Conservation (phyloP, 805 yeast genomes). For the Wickerhamiella occidentalis region DNA sequence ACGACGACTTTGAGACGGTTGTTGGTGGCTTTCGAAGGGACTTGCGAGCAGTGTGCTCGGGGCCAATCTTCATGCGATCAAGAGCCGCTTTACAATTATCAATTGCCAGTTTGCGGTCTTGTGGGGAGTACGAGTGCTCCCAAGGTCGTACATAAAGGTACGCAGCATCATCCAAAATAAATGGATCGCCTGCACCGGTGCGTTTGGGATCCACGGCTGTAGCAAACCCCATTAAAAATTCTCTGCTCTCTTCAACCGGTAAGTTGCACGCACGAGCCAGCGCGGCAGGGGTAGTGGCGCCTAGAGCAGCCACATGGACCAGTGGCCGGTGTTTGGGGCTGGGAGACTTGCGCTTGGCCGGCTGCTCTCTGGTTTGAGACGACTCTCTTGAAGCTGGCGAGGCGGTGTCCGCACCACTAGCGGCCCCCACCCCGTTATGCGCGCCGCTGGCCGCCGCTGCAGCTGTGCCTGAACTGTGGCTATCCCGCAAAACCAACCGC, state of each 20-base stretch:
- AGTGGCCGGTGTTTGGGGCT: conserved; percentile 24
- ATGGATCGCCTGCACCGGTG: conserved; percentile 23
- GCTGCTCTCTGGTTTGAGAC: not conserved
- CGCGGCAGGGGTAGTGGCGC: conserved; percentile 32
- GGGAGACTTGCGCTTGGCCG: not conserved
- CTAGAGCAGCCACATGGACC: conserved; percentile 38
- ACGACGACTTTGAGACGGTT: conserved; percentile 18
- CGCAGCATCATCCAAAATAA: conserved; percentile 22
- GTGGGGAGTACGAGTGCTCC: conserved; percentile 24
- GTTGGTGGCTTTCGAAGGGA: conserved; percentile 25
- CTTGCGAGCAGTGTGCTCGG: conserved; percentile 18
- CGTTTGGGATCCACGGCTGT: conserved; percentile 22
- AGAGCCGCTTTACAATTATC: conserved; percentile 11
- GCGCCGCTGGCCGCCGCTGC: not conserved
- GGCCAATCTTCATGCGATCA: conserved; percentile 1
- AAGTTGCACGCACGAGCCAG: conserved; percentile 26
- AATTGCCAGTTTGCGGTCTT: conserved; percentile 25
- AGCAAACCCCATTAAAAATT: conserved; percentile 27
- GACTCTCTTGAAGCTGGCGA: not conserved
- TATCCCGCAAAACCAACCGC: conserved; percentile 12
- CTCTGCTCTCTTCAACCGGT: conserved; percentile 23
- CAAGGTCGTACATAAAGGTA: conserved; percentile 30
- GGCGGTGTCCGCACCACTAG: not conserved
- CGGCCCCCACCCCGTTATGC: too few relatives aligned
- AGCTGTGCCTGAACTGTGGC: not conserved